These are phyloP conservation scores for Metarhizium guizhouense DNA, from an alignment of 2,329 filamentous ascomycete species.

Conservation along the genomic window DNA sequence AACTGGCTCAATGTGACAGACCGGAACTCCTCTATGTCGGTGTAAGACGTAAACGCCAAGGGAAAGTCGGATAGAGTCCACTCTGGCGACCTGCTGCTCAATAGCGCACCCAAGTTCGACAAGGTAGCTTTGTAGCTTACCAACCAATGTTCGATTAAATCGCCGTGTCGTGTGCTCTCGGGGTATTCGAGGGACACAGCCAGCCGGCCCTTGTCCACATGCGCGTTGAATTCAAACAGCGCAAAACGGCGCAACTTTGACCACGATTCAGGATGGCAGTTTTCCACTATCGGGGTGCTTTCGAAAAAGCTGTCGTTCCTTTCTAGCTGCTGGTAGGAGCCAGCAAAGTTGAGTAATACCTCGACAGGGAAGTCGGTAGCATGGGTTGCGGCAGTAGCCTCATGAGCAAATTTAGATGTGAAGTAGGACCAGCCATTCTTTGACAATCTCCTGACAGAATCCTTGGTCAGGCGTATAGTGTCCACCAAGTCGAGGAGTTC, in stretches of 20 bases:
- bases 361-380: background rate
- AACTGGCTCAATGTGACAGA: conserved; percentile 7
- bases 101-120: background rate
- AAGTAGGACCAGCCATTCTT: conserved; percentile 1
- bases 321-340: background rate
- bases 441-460: background rate
- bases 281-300: background rate
- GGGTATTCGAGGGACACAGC: background rate
- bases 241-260: background rate
- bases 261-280: background rate
- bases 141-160: background rate
- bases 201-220: background rate
- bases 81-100: too few species aligned
- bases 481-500: background rate
- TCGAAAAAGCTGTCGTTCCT: background rate
- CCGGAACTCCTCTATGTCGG: background rate
- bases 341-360: background rate
- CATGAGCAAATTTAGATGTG: background rate
- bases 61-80: background rate
- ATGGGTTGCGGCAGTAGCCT: background rate
- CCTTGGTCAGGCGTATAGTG: background rate
- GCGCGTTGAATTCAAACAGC: background rate
- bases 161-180: background rate
- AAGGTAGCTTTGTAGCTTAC: background rate
- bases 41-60: background rate